These are phyloP conservation scores for Sphagnum tenellum DNA, from an alignment of 225 moss, liverwort and hornwort species.

Conservation along the genomic window DNA sequence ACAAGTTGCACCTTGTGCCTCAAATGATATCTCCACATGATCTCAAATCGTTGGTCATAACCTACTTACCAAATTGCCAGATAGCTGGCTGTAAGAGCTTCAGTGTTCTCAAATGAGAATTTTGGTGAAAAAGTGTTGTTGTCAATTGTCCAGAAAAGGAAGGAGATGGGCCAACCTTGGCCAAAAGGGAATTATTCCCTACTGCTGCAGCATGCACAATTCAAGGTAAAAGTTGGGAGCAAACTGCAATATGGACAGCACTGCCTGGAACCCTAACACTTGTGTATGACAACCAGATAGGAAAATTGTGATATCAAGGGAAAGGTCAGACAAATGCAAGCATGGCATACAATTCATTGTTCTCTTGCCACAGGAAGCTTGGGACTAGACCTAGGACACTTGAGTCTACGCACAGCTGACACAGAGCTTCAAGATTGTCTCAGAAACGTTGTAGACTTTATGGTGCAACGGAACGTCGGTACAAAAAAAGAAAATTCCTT, in stretches of 20 bases:
- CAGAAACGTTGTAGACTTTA: no score
- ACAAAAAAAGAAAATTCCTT: no score
- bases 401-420: no score
- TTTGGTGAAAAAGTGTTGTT: slow-evolving; percentile 8
- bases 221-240: no score
- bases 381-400: no score
- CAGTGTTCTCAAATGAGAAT: slow-evolving; percentile 5
- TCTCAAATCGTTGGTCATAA: neutral
- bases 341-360: neutral
- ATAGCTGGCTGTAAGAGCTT: slow-evolving; percentile 21
- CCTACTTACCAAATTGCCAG: slow-evolving; percentile 15
- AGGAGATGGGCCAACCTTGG: neutral
- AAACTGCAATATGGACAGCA: neutral
- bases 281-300: neutral
- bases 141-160: neutral
- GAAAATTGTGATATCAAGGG: no score
- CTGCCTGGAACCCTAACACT: neutral
- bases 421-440: no score
- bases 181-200: neutral
- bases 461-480: no score
- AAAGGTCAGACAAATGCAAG: no score
- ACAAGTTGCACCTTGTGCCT: no score
- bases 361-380: no score
- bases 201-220: neutral
- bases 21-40: no score